Base-by-base conservation (phyloP, 1,284 basidiomycete species). In the Pyrrhoderma noxium region DNA sequence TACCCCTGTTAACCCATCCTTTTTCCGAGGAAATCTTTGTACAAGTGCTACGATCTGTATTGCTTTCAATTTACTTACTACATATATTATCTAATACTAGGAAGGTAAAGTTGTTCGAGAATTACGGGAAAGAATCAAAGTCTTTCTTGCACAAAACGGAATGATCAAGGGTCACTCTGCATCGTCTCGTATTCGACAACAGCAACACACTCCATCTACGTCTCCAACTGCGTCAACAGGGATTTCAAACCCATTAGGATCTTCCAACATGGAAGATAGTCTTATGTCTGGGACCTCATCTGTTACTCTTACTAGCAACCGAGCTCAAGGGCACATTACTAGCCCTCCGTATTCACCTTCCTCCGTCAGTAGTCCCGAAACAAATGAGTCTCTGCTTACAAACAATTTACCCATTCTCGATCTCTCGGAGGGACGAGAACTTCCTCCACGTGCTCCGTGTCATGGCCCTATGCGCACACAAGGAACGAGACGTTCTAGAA, bases 131-230 rank as follows among this genome's bases (percentile, higher is more conserved):
- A 83, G 80, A 66, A 89, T 89, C 61, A 89, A 89, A 68, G 67
- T 67, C 2, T 85, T 85, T 62, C 74, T 89, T 35, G 83, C 84
- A 0, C 76, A 82, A 0, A 84, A 89, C 63, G 85, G 85, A 51
- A 85, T 89, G 84, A 88, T 89, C 66, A 89, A 89, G 65, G 86
- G 86, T 37, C 86, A 89, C 61, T 82, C 86, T 22, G 48, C 45
- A 34, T 14, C 54, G 27, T 11, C 44, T 13, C 16, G 27, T 11
- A 11, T 31, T 31, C 27, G 27, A 31, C 48, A 41, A 25, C 16
- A 8, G 25, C 49, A 21, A 31, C 27, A 5, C 11, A 11, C 27
- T 5, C 11, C 27, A 5, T 11, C 27, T 31, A 5, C 27, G 27
- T 31, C 27, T 5, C 27, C 27, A 31, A 11, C 11, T 5, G 27